Percentiles rank a stretch among this genome's conserved stretches.
phyloP scores from a whole-genome alignment of 164 flowering plant genomes.

The Kingdonia uniflora region DNA sequence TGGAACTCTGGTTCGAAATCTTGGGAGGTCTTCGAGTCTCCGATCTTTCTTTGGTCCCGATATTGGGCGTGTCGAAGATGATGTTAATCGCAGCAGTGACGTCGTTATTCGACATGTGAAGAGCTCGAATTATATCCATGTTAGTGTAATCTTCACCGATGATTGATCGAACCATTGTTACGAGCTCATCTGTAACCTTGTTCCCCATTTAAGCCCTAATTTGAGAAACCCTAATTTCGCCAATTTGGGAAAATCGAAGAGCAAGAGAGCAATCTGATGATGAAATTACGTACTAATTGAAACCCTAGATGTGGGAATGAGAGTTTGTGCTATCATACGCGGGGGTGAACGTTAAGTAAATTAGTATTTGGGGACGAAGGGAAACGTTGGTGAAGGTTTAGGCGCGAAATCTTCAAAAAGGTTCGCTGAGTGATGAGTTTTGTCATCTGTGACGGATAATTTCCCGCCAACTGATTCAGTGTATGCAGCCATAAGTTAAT shows the following conservation, averaged over 20 bases:
- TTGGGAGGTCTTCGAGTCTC: constrained; percentile 11
- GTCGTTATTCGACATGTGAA: constrained; percentile 84
- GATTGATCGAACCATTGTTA: constrained; percentile 55
- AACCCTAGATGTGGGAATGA: not conserved
- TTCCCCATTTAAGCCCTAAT: constrained; percentile 31
- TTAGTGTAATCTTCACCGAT: constrained; percentile 65
- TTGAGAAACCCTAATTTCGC: constrained; percentile 25
- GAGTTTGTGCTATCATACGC: too few species aligned
- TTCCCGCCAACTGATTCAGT: too few species aligned
- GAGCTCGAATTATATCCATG: constrained; percentile 90
- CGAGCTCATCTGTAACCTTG: constrained; percentile 46
- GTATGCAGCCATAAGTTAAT: too few species aligned
- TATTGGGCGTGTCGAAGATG: constrained; percentile 64
- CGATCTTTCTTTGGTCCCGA: constrained; percentile 13
- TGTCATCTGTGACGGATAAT: too few species aligned
- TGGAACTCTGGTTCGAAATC: constrained; percentile 6
- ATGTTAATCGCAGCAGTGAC: constrained; percentile 88
- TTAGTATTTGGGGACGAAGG: too few species aligned
- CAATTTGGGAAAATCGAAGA: too few species aligned
- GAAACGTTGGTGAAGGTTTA: too few species aligned
- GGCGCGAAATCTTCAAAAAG: too few species aligned
- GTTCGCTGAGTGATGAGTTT: too few species aligned
- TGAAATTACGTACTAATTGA: not conserved
- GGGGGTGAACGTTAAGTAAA: too few species aligned
- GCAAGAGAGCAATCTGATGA: not conserved